Percentiles rank a stretch among this genome's conserved stretches.
Conservation (phyloP, 2,329 filamentous ascomycete species). For the Trichoderma sp. region DNA sequence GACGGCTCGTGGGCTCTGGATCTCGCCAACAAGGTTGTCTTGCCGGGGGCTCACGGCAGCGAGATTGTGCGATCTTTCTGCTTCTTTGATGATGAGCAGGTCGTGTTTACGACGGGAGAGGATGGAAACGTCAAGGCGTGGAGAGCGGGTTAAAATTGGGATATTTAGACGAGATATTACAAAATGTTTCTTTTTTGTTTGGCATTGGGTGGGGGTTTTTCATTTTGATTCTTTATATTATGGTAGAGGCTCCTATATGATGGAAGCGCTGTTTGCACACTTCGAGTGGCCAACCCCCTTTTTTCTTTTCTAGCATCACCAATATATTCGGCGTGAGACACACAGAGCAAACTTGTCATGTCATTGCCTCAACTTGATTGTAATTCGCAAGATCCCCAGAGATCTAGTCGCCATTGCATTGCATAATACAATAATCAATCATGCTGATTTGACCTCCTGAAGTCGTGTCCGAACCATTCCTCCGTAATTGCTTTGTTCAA, state of each 20-base stretch:
- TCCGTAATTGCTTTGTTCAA: background rate
- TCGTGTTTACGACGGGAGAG: constrained; percentile 59
- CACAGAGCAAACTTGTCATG: background rate
- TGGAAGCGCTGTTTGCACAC: no score
- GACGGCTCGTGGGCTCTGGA: constrained; percentile 53
- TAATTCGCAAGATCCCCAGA: background rate
- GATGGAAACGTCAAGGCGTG: constrained; percentile 59
- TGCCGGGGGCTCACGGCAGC: constrained; percentile 61
- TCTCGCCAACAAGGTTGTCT: constrained; percentile 53
- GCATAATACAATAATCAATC: background rate
- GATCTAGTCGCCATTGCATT: background rate
- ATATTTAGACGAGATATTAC: background rate
- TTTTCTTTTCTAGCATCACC: background rate
- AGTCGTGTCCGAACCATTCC: background rate
- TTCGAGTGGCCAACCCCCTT: background rate
- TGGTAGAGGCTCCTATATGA: background rate
- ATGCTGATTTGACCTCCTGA: background rate
- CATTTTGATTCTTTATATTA: background rate
- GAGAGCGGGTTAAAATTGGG: constrained; percentile 35
- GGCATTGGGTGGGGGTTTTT: background rate
- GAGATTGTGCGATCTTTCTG: constrained; percentile 65
- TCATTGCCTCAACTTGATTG: background rate
- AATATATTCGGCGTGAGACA: background rate
- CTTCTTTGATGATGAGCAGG: constrained; percentile 59
- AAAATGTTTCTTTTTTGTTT: background rate